Evolutionary conservation across 768 basidiomycete species (phyloP).

Genomic region (Tricholoma hemisulphureum): DNA sequence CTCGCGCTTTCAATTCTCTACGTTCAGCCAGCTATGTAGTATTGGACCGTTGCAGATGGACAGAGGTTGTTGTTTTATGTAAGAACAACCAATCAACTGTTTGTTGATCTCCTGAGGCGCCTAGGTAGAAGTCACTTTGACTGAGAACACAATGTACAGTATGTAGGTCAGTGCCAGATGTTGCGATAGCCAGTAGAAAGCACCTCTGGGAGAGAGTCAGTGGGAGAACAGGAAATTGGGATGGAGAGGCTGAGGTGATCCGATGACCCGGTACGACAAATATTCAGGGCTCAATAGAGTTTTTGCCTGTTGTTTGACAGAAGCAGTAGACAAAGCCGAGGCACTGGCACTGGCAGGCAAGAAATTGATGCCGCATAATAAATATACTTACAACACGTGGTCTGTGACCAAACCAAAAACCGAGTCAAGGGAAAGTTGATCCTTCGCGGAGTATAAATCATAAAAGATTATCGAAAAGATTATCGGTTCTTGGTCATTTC

Average conservation of each 20-base stretch:
- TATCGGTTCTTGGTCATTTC: conserved; percentile 17
- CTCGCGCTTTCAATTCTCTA: conserved; percentile 5
- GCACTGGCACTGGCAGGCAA: conserved; percentile 2
- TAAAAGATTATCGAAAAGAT: neutral
- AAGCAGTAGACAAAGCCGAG: conserved; percentile 9
- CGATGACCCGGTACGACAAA: conserved; percentile 2
- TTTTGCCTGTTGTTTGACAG: conserved; percentile 20
- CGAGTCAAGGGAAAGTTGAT: conserved; percentile 6
- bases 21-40: conserved; percentile 2
- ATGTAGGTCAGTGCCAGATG: neutral
- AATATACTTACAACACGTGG: conserved; percentile 1
- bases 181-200: conserved; percentile 4
- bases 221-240: neutral
- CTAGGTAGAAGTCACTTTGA: conserved; percentile 15
- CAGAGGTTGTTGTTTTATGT: conserved; percentile 17
- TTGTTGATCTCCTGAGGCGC: conserved; percentile 7
- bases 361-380: conserved; percentile 7
- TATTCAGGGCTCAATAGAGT: conserved; percentile 20
- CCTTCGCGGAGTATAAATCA: conserved; percentile 7
- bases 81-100: conserved; percentile 13
- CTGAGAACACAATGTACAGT: conserved; percentile 14
- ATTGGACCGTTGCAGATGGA: conserved; percentile 12
- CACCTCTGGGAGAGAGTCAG: conserved; percentile 5
- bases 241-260: neutral
- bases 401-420: conserved; percentile 13